These are phyloP conservation scores for Eimeria sp. DNA, from an alignment of 169 alveolate genomes.

Conservation along the genomic window DNA sequence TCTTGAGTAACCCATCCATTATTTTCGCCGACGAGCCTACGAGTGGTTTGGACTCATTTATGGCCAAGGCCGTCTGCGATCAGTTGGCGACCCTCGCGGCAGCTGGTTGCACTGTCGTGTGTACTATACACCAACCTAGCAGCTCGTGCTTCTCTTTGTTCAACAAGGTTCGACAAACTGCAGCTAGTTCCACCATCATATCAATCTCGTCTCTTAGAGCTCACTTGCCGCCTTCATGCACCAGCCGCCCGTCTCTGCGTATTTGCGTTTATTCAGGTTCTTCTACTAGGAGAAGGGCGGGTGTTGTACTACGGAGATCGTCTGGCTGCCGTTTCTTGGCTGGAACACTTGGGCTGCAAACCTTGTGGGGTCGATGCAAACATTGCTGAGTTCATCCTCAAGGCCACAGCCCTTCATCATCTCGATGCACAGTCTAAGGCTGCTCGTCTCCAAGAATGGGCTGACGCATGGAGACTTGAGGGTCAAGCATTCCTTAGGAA, in stretches of 20 bases:
- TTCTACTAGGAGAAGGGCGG: slow-evolving; percentile 83
- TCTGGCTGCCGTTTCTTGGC: slow-evolving; percentile 75
- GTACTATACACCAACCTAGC: slow-evolving; percentile 84
- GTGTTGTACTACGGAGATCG: slow-evolving; percentile 82
- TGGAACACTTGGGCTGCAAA: slow-evolving; percentile 70
- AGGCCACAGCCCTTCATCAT: slow-evolving; percentile 23
- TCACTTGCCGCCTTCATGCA: not conserved
- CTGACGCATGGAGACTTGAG: slow-evolving; percentile 48
- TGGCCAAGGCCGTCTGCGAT: slow-evolving; percentile 79
- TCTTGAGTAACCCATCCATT: slow-evolving; percentile 88
- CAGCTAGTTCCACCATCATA: not conserved
- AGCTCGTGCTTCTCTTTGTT: slow-evolving; percentile 72
- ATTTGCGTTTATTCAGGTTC: slow-evolving; percentile 28
- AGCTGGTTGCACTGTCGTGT: slow-evolving; percentile 83
- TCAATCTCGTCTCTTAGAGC: not conserved
- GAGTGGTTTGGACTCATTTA: slow-evolving; percentile 87
- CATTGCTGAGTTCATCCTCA: slow-evolving; percentile 77
- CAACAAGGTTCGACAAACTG: slow-evolving; percentile 64
- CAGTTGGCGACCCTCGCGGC: slow-evolving; percentile 65
- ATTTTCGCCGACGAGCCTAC: slow-evolving; percentile 93
- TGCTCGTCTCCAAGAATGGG: slow-evolving; percentile 47
- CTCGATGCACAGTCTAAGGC: slow-evolving; percentile 10
- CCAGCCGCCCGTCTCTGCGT: not conserved
- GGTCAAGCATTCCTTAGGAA: slow-evolving; percentile 55
- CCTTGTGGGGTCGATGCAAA: slow-evolving; percentile 64